Percentiles rank a stretch among this genome's conserved stretches.
Conservation (phyloP, 108 stramenopile genomes). For the Cylindrotheca closterium region DNA sequence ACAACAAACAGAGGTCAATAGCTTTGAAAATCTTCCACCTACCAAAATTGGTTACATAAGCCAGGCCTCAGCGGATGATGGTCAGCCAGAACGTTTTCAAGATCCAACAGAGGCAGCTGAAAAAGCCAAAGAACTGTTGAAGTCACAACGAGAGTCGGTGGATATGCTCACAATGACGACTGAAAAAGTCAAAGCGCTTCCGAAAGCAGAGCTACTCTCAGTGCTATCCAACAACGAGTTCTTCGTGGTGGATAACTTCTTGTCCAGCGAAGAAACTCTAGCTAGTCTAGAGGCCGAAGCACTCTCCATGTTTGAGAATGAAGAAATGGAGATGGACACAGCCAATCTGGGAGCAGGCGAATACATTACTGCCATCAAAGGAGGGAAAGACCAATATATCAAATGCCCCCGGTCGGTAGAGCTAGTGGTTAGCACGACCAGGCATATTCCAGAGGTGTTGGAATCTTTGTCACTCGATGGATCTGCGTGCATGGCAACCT, state of each 20-base stretch:
- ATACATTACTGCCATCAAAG: slow-evolving; percentile 28
- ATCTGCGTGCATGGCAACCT: slow-evolving; percentile 32
- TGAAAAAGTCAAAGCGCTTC: slow-evolving; percentile 24
- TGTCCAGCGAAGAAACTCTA: slow-evolving; percentile 25
- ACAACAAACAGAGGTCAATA: slow-evolving; percentile 6
- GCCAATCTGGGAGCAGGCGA: slow-evolving; percentile 36
- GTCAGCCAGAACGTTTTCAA: slow-evolving; percentile 3
- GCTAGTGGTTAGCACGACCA: slow-evolving; percentile 33
- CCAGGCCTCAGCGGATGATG: background rate
- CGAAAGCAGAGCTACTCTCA: slow-evolving; percentile 12
- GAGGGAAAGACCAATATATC: slow-evolving; percentile 42
- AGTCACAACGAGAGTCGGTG: slow-evolving; percentile 38
- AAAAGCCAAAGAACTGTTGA: slow-evolving; percentile 38
- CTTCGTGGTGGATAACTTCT: slow-evolving; percentile 30
- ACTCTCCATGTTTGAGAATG: slow-evolving; percentile 14
- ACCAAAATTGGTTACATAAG: slow-evolving; percentile 14
- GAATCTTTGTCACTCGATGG: slow-evolving; percentile 14
- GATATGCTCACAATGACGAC: slow-evolving; percentile 40
- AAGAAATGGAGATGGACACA: slow-evolving; percentile 36
- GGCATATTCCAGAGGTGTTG: slow-evolving; percentile 28
- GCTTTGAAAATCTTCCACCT: slow-evolving; percentile 21
- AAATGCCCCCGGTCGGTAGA: slow-evolving; percentile 38
- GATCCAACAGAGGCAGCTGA: slow-evolving; percentile 22
- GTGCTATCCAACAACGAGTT: slow-evolving; percentile 11
- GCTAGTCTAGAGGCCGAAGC: slow-evolving; percentile 31